Percentiles rank a stretch among this genome's conserved stretches.
phyloP scores from a whole-genome alignment of 2,329 filamentous ascomycete species.

The Aspergillus costaricaensis region DNA sequence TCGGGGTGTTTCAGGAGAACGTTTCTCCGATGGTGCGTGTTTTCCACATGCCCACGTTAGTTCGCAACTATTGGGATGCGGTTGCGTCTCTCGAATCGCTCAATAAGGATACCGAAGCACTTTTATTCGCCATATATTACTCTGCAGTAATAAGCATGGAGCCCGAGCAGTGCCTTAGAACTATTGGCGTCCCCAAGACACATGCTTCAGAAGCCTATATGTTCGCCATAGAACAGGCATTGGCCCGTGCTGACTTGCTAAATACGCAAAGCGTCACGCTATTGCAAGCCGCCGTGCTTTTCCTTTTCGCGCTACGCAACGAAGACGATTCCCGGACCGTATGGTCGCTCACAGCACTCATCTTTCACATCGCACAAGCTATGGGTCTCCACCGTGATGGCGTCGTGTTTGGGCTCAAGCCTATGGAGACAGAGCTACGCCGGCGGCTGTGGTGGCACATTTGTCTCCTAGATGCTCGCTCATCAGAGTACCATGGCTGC shows the following conservation, averaged over 20 bases:
- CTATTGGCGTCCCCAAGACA: conserved; percentile 50
- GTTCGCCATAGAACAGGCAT: conserved; percentile 60
- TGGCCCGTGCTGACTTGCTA: conserved; percentile 61
- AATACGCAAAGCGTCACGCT: conserved; percentile 59
- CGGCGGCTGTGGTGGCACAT: conserved; percentile 54
- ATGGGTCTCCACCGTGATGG: conserved; percentile 46
- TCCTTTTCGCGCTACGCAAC: conserved; percentile 50
- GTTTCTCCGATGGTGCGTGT: conserved; percentile 59
- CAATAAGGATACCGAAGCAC: conserved; percentile 53
- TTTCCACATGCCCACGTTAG: conserved; percentile 55
- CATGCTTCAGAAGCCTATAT: conserved; percentile 55
- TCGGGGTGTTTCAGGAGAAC: conserved; percentile 19
- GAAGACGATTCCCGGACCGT: conserved; percentile 28
- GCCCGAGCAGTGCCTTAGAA: conserved; percentile 47
- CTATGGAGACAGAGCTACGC: conserved; percentile 51
- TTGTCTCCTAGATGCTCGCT: conserved; percentile 45
- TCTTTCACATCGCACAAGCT: conserved; percentile 31
- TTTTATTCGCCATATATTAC: conserved; percentile 63
- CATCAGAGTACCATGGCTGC: conserved; percentile 49
- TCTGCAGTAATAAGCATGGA: conserved; percentile 55
- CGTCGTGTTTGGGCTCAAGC: conserved; percentile 42
- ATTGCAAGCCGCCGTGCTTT: conserved; percentile 60
- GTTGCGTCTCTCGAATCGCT: conserved; percentile 49
- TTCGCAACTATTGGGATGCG: conserved; percentile 49
- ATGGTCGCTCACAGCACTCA: conserved; percentile 33